phyloP scores from a whole-genome alignment of 2,329 filamentous ascomycete species.

The Sordariomycetes sp. region DNA sequence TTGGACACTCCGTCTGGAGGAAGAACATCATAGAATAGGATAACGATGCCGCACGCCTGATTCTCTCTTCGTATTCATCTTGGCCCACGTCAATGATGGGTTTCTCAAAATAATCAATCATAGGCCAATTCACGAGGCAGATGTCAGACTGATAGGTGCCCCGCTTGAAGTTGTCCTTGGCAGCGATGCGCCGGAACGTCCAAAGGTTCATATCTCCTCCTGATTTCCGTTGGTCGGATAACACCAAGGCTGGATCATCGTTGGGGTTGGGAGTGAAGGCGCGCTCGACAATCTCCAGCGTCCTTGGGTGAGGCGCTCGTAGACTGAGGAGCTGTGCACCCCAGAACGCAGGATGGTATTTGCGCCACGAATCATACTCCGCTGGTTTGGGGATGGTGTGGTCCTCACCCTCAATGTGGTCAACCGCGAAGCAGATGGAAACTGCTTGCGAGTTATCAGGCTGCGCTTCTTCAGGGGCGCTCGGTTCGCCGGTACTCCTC shows the following conservation, averaged over 20 bases:
- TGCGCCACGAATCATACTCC: slow-evolving; percentile 14
- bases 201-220: slow-evolving; percentile 18
- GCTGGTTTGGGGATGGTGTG: slow-evolving; percentile 12
- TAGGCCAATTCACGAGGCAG: slow-evolving; percentile 18
- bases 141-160: slow-evolving; percentile 15
- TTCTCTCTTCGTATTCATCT: slow-evolving; percentile 8
- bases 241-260: slow-evolving; percentile 13
- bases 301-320: slow-evolving; percentile 14
- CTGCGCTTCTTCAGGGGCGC: slow-evolving; percentile 14
- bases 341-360: slow-evolving; percentile 14
- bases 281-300: slow-evolving; percentile 15
- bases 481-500: slow-evolving; percentile 14
- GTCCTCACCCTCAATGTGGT: slow-evolving; percentile 15
- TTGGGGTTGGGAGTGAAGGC: slow-evolving; percentile 15
- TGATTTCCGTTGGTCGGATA: slow-evolving; percentile 13
- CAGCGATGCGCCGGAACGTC: slow-evolving; percentile 16
- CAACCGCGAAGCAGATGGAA: slow-evolving; percentile 17
- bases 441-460: slow-evolving; percentile 16
- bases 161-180: slow-evolving; percentile 10
- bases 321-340: slow-evolving; percentile 14
- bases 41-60: slow-evolving; percentile 10
- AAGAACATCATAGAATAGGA: slow-evolving; percentile 18
- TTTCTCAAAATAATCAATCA: slow-evolving; percentile 19
- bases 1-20: slow-evolving; percentile 14
- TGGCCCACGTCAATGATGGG: slow-evolving; percentile 15